Evolutionary conservation across 179 eudicot genomes (phyloP).

Genomic region (Actinidia arguta): DNA sequence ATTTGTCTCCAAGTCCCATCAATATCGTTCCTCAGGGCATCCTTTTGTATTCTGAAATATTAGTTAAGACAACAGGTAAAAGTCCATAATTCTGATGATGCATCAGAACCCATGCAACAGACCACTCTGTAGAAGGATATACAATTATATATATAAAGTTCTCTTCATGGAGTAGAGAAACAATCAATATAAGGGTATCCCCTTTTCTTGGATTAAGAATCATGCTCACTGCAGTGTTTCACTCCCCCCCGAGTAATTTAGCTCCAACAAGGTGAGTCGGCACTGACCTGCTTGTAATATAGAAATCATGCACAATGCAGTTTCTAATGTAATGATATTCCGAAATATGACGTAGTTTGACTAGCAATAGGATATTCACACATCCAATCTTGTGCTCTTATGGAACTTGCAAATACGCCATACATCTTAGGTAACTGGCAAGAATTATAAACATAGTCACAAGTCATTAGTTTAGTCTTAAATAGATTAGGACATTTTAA

Average conservation of each 20-base stretch:
- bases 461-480: not conserved
- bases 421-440: not conserved
- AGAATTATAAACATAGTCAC: not conserved
- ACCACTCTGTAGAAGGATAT: not conserved
- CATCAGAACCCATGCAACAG: constrained; percentile 10
- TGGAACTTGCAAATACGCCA: not conserved
- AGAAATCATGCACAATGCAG: too few species aligned
- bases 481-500: not conserved
- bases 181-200: constrained; percentile 77
- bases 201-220: constrained; percentile 98
- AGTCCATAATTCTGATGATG: not conserved
- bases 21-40: constrained; percentile 69
- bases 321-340: not conserved
- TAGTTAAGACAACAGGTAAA: constrained; percentile 61
- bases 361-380: not conserved
- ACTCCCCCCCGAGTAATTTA: constrained; percentile 87
- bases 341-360: not conserved
- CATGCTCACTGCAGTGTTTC: constrained; percentile 80
- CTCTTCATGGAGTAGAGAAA: constrained; percentile 16
- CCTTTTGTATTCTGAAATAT: constrained; percentile 67
- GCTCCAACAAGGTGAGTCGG: constrained; percentile 96
- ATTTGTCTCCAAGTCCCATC: constrained; percentile 84
- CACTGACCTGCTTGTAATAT: constrained; percentile 86
- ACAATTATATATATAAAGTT: constrained; percentile 3
- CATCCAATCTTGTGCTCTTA: not conserved